These are phyloP conservation scores for Fusarium sp. DNA, from an alignment of 2,329 filamentous ascomycete species.

Conservation along the genomic window DNA sequence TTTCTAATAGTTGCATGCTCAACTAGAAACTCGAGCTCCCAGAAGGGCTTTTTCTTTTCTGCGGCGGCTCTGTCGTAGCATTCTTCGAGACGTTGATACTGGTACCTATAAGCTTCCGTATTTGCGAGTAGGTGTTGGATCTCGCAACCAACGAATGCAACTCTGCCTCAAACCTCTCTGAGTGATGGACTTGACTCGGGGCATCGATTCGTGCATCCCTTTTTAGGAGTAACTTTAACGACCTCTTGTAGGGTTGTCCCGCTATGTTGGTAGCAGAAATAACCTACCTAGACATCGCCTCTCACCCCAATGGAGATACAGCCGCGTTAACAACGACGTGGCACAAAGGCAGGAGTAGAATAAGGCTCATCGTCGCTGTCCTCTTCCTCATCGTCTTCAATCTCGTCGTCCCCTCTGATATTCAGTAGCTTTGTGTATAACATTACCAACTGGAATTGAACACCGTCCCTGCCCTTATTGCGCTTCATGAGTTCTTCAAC, in stretches of 20 bases:
- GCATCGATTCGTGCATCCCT: slow-evolving; percentile 2
- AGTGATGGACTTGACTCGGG: too few species aligned
- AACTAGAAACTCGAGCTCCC: slow-evolving; percentile 9
- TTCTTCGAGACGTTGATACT: not conserved
- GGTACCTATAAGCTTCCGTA: fast-evolving
- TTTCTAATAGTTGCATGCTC: slow-evolving; percentile 6
- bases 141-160: fast-evolving
- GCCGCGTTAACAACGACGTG: too few species aligned
- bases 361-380: too few species aligned
- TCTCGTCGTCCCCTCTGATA: not conserved
- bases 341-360: too few species aligned
- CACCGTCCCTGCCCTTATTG: not conserved
- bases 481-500: not conserved
- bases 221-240: not conserved
- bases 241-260: not conserved
- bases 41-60: not conserved
- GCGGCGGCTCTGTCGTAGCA: fast-evolving
- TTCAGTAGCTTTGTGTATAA: not conserved
- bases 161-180: too few species aligned
- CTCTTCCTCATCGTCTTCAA: not conserved
- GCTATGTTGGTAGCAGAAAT: not conserved
- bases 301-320: too few species aligned
- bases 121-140: not conserved
- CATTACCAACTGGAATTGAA: not conserved
- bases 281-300: too few species aligned